Evolutionary conservation across 495 filamentous ascomycete genomes (phyloP), one percentile per base, ranked within the genome.

Genomic region (Penicillium paxilli): DNA sequence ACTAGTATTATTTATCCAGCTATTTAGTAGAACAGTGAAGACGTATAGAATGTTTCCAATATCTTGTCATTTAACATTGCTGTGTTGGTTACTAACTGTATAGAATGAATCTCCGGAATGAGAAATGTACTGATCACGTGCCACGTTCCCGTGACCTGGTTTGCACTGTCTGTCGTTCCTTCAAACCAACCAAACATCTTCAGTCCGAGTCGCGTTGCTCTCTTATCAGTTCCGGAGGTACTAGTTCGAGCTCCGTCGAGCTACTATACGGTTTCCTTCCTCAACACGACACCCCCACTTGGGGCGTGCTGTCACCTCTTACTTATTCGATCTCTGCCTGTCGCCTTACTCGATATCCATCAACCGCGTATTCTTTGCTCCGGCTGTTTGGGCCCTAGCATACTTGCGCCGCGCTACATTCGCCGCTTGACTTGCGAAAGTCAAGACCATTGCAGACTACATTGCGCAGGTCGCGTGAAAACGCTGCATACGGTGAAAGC

Each of bases 181-280:
- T 75, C 75, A 78, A 78, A 78, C 75, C 58, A 63, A 68, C 51
- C 74, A 77, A 78, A 75, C 71, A 73, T 63, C 72, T 55, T 65
- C 23, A 22, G 25, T 38, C 35, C 30, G 40, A 46, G 55, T 57
- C 55, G 55, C 49, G 49, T 57, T 55, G 54, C 49, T 10, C 9
- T 32, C 57, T 59, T 55, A 55, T 55, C 56, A 47, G 45, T 17
- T n/a, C 24, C 49, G 35, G 40, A 37, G 55, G n/a, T n/a, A n/a
- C n/a, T 44, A 40, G 1, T 19, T 10, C 25, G 45, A 54, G 55
- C 55, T 58, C 41, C 44, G 28, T 24, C 28, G 12, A 49, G 55
- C 30, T 49, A 46, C 49, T 33, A 24, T 16, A 17, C 24, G n/a
- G n/a, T n/a, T 54, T 50, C 19, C 47, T 26, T 2, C 21, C 32